Evolutionary conservation across 2,329 filamentous ascomycete genomes (phyloP), one percentile per base, ranked within the genome.

Genomic region (Byssochlamys sp.): DNA sequence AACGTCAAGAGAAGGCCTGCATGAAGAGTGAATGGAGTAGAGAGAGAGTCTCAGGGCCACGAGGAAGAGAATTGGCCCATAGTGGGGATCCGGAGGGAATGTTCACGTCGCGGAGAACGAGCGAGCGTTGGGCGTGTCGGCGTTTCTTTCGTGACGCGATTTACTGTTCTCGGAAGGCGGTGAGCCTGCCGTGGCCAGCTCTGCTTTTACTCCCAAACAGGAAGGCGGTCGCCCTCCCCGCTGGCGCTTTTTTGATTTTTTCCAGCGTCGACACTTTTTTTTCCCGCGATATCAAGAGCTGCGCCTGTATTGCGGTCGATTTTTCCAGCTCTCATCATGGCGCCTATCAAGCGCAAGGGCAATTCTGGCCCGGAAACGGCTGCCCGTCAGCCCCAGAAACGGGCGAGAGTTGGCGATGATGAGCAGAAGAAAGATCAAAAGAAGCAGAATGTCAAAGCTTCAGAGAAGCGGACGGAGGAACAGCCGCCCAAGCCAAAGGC

Each of bases 281-380:
- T 61, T 62, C 60, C 29, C 61, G 57, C 14, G 19, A 27, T 31
- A 33, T 55, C 24, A 26, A 55, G 35, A 45, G 33, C 54, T 55
- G 12, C 24, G 28, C 19, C 24, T 55, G n/a, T 29, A 12, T 27
- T 45, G 14, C 49, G 24, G 49, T 27, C 49, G 10, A 27, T 51
- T 51, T 51, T 26, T 11, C 55, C 53, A 52, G 27, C 26, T n/a
- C 59, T 59, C 19, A 62, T 25, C n/a, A 77, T 77, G 75, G 75
- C 73, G 60, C 75, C 73, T 39, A 69, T 74, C 12, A 78, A 78
- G 67, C 74, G 75, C 65, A 78, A 78, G 67, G 72, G 70, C 61
- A 71, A 72, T 63, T 66, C 66, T 56, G 68, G 69, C 24, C 71
- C 75, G 56, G 70, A 74, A 59, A 61, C 66, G 51, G 60, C 62